Percentiles rank a stretch among this genome's conserved stretches.
phyloP scores from a whole-genome alignment of 2,329 filamentous ascomycete species.

The Exophiala alcalophila region DNA sequence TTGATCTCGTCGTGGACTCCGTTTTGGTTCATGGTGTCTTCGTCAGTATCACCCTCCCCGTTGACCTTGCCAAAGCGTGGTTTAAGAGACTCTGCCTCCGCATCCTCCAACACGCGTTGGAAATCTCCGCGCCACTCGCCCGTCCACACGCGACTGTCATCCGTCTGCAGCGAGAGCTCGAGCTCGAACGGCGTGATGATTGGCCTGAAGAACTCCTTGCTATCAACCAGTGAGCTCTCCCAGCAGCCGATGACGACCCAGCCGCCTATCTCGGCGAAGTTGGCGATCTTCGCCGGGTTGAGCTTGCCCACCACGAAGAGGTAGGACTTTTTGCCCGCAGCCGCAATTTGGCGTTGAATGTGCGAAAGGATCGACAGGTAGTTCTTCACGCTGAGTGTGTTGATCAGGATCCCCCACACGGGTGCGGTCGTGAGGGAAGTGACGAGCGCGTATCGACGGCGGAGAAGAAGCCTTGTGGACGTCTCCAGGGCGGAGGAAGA shows the following conservation, averaged over 20 bases:
- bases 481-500: constrained; percentile 42
- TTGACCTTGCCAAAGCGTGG: constrained; percentile 12
- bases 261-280: constrained; percentile 90
- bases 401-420: constrained; percentile 91
- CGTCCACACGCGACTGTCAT: constrained; percentile 77
- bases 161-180: constrained; percentile 69
- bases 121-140: constrained; percentile 88
- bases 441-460: constrained; percentile 83
- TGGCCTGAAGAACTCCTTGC: constrained; percentile 81
- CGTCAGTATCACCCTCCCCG: constrained; percentile 14
- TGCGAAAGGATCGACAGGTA: constrained; percentile 78
- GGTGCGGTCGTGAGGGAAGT: constrained; percentile 75
- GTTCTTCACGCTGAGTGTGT: constrained; percentile 88
- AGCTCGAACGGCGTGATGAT: constrained; percentile 96
- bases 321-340: constrained; percentile 89
- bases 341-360: constrained; percentile 68
- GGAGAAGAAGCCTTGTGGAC: constrained; percentile 59
- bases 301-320: constrained; percentile 95
- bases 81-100: too few relatives aligned
- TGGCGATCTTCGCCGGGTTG: constrained; percentile 92
- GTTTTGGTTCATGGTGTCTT: constrained; percentile 32
- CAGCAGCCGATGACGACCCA: constrained; percentile 98
- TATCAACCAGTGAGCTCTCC: constrained; percentile 91
- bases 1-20: constrained; percentile 31
- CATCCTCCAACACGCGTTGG: constrained; percentile 58